Evolutionary conservation across 1,284 basidiomycete genomes (phyloP).

Genomic region (Ceratobasidium sp.): DNA sequence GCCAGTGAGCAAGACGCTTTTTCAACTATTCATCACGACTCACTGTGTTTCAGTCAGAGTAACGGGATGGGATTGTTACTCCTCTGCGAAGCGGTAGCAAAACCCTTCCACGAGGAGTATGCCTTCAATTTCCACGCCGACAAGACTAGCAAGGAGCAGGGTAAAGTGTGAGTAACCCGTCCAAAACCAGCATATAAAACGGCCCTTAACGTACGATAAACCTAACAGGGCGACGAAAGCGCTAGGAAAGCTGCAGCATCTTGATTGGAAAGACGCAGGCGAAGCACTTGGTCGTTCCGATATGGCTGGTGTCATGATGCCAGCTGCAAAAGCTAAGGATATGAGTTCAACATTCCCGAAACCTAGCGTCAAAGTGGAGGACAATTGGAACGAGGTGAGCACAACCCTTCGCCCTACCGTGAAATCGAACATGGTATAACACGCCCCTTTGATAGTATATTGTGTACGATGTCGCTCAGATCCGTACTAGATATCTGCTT

Average conservation of each 20-base stretch:
- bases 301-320: slow-evolving; percentile 70
- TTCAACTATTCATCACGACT: slow-evolving; percentile 23
- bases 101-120: slow-evolving; percentile 67
- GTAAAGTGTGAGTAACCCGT: slow-evolving; percentile 54
- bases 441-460: slow-evolving; percentile 58
- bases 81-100: slow-evolving; percentile 71
- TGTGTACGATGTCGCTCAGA: slow-evolving; percentile 62
- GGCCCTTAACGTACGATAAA: neutral
- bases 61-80: slow-evolving; percentile 67
- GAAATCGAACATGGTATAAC: slow-evolving; percentile 5
- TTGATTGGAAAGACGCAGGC: slow-evolving; percentile 73
- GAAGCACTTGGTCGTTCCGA: slow-evolving; percentile 65
- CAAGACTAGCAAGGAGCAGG: slow-evolving; percentile 62
- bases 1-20: slow-evolving; percentile 58
- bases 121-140: slow-evolving; percentile 68
- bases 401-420: neutral
- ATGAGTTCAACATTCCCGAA: slow-evolving; percentile 52
- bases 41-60: slow-evolving; percentile 61
- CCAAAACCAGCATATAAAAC: neutral
- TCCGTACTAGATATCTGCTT: slow-evolving; percentile 61
- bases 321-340: slow-evolving; percentile 64
- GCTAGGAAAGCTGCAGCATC: slow-evolving; percentile 61
- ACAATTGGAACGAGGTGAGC: slow-evolving; percentile 66
- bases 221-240: slow-evolving; percentile 65
- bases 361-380: slow-evolving; percentile 59